Conservation (phyloP, 1,139 yeast species). For the Candida sp. region DNA sequence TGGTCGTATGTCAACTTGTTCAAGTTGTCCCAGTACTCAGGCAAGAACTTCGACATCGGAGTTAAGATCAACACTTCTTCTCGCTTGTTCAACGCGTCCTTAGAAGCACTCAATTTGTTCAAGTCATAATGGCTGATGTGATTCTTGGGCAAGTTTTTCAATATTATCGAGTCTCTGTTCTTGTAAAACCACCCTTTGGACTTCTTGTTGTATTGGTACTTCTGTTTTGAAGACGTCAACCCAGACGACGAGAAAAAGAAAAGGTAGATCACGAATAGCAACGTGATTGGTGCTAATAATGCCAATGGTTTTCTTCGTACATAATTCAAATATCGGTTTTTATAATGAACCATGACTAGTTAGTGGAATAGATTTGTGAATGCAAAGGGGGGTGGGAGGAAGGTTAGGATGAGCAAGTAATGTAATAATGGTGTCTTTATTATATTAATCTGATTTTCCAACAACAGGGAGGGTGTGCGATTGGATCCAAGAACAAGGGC, state of each 20-base stretch:
- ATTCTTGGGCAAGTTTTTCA: conserved; percentile 70
- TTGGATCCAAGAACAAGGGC: no score
- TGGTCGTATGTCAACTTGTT: conserved; percentile 81
- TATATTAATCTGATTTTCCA: no score
- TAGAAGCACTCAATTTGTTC: conserved; percentile 72
- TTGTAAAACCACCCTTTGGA: conserved; percentile 49
- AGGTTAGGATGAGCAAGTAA: no score
- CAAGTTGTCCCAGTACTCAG: conserved; percentile 87
- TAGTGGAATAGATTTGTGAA: not conserved
- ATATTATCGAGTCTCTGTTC: conserved; percentile 51
- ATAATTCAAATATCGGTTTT: conserved; percentile 46
- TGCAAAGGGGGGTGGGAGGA: not conserved
- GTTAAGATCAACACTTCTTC: conserved; percentile 86
- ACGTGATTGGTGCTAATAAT: conserved; percentile 48
- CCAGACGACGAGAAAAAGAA: conserved; percentile 40
- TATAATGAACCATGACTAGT: conserved; percentile 18
- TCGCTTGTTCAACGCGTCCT: conserved; percentile 69
- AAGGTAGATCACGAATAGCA: conserved; percentile 45
- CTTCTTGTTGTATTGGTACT: conserved; percentile 56
- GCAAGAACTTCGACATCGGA: conserved; percentile 87
- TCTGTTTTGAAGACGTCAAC: conserved; percentile 18
- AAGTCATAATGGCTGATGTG: conserved; percentile 87
- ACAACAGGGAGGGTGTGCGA: no score
- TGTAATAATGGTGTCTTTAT: no score
- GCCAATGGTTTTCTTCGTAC: conserved; percentile 65